These are phyloP conservation scores for Chaetomium sp. DNA, from an alignment of 2,329 filamentous ascomycete species.

Conservation along the genomic window DNA sequence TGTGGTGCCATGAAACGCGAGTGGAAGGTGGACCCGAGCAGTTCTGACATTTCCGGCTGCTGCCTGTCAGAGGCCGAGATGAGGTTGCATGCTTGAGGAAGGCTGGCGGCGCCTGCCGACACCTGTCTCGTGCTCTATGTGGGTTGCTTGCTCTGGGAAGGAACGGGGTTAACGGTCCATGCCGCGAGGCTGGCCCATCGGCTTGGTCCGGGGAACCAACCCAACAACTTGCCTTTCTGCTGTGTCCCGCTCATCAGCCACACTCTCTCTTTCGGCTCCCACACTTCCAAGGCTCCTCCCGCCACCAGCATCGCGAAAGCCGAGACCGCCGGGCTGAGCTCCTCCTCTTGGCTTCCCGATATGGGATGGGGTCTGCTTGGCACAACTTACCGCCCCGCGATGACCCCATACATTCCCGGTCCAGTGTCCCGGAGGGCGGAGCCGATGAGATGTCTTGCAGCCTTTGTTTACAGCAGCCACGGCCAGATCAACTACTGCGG, in stretches of 20 bases:
- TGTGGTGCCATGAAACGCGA: slow-evolving; percentile 15
- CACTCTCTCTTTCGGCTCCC: neutral
- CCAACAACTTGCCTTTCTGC: neutral
- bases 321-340: slow-evolving; percentile 9
- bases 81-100: neutral
- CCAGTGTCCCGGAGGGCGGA: slow-evolving; percentile 16
- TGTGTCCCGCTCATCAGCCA: slow-evolving; percentile 2
- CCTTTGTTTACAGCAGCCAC: neutral
- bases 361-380: slow-evolving; percentile 7
- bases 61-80: slow-evolving; percentile 15
- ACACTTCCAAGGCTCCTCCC: neutral
- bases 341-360: slow-evolving; percentile 13
- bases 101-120: slow-evolving; percentile 4
- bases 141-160: neutral
- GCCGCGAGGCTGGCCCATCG: slow-evolving; percentile 8
- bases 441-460: slow-evolving; percentile 1
- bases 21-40: slow-evolving; percentile 6
- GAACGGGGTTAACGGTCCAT: neutral
- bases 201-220: neutral
- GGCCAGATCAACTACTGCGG: neutral
- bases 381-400: slow-evolving; percentile 2
- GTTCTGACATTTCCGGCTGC: slow-evolving; percentile 11
- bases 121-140: neutral
- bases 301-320: slow-evolving; percentile 9
- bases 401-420: slow-evolving; percentile 6